phyloP scores from a whole-genome alignment of 2,329 filamentous ascomycete species.

The Phyllosticta citriasiana region DNA sequence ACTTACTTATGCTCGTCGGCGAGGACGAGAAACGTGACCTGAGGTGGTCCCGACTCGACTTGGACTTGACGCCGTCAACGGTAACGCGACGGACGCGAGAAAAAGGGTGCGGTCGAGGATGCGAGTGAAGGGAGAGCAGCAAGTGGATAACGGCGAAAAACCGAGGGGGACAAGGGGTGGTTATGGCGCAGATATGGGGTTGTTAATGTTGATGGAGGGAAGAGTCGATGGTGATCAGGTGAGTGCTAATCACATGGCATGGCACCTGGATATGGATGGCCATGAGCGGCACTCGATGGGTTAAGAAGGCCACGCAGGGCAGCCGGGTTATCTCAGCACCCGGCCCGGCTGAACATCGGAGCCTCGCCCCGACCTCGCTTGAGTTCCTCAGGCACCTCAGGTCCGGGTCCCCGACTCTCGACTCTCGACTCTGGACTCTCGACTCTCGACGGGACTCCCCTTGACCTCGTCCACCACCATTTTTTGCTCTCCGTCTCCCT shows the following conservation, averaged over 20 bases:
- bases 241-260: background rate
- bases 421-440: too few relatives aligned
- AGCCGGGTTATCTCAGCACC: background rate
- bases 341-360: background rate
- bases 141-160: background rate
- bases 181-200: background rate
- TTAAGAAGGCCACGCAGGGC: background rate
- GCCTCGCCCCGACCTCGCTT: background rate
- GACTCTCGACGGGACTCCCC: too few relatives aligned
- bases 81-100: background rate
- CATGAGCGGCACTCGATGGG: background rate
- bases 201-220: background rate
- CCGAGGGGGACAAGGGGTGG: background rate
- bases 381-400: too few relatives aligned
- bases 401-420: too few relatives aligned
- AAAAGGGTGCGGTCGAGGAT: background rate
- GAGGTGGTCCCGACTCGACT: background rate
- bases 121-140: background rate
- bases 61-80: background rate
- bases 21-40: background rate
- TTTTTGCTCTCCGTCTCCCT: too few relatives aligned
- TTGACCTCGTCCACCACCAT: too few relatives aligned
- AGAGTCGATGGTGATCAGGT: background rate
- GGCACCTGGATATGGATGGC: too few relatives aligned
- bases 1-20: conserved; percentile 2